Conservation (phyloP, 192 early-diverging fungal species). For the Coemansia sp. region DNA sequence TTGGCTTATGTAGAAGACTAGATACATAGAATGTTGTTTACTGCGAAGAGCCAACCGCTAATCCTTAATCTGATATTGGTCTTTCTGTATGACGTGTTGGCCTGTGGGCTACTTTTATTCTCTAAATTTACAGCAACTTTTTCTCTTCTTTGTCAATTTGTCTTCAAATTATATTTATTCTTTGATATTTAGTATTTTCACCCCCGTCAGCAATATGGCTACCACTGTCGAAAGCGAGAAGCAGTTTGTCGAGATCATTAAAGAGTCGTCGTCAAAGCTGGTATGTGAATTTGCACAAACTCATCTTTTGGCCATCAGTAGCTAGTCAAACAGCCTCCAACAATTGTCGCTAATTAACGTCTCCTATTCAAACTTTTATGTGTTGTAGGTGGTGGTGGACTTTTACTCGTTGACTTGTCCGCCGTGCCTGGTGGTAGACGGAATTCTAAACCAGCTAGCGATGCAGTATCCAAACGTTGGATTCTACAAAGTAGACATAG, state of each 20-base stretch:
- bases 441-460: conserved; percentile 23
- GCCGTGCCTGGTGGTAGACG: conserved; percentile 43
- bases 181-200: neutral
- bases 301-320: neutral
- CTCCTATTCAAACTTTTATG: neutral
- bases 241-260: conserved; percentile 48
- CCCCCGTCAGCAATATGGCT: conserved; percentile 25
- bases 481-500: conserved; percentile 54
- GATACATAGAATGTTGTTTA: neutral
- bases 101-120: neutral
- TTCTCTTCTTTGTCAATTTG: conserved; percentile 10
- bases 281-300: conserved; percentile 14
- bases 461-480: conserved; percentile 31
- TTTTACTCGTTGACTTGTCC: conserved; percentile 52
- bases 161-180: neutral
- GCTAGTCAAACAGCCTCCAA: neutral
- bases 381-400: conserved; percentile 47
- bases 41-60: neutral
- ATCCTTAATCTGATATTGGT: conserved; percentile 6
- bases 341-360: neutral
- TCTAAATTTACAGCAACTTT: neutral
- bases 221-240: conserved; percentile 43
- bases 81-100: neutral
- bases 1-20: conserved; percentile 55
- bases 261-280: conserved; percentile 44